Base-by-base conservation (phyloP, 371 early-diverging fungal genomes). In the Choanephora cucurbitarum region DNA sequence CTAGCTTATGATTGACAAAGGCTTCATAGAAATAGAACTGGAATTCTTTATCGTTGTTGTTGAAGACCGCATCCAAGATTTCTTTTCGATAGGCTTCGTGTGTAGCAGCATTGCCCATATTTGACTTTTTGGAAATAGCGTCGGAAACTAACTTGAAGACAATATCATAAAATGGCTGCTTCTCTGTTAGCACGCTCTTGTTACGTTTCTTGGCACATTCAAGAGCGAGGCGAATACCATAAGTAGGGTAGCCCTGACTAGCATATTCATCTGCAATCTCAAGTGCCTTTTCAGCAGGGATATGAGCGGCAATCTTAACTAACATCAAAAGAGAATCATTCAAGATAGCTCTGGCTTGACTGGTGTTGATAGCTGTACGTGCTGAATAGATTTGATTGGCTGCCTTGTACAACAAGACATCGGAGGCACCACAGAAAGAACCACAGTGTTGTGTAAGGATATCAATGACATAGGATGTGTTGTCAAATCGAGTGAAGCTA, bases 151-250 rank as follows among this genome's bases (percentile, higher is more conserved):
- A 55, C 9, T 77, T 52, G 19, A 83, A 71, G 1, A 83, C 63
- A 42, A 80, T 70, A 23, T 69, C 63, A 70, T 87, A 89, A 57
- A 88, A 88, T 0, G 60, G 71, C 47, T 78, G 53, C 28, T 85
- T 78, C n/a, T 65, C 62, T 8, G 57, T 53, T 31, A 69, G 73
- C 18, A n/a, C n/a, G n/a, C n/a, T n/a, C n/a, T n/a, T n/a, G 47
- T 93, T 91, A 4, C 81, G 64, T n/a, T 80, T 77, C 39, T 68
- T 55, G 1, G 91, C 91, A 52, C 87, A 91, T 0, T 78, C 68
- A 33, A 92, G 58, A 5, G 82, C 85, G 24, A 94, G 66, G 13
- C 84, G 78, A 17, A 87, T 79, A 17, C 64, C 72, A 46, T 64
- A 61, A 1, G 45, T 50, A 13, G 39, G 53, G 28, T 56, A 62